These are phyloP conservation scores for Hymenoscyphus albidus DNA, from an alignment of 2,329 filamentous ascomycete species.

Conservation along the genomic window DNA sequence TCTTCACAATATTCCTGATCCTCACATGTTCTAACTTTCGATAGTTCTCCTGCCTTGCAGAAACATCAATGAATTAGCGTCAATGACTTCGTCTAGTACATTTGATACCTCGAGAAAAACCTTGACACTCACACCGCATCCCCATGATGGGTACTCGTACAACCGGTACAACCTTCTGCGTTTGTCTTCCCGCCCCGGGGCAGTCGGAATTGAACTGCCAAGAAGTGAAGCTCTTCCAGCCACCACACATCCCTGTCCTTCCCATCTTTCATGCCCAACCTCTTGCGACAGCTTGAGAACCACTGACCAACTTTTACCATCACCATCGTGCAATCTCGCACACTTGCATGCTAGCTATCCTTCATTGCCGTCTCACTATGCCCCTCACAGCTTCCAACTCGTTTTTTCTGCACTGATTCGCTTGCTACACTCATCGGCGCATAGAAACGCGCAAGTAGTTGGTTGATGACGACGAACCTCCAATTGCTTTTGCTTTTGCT, in stretches of 20 bases:
- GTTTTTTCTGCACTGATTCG: constrained; percentile 10
- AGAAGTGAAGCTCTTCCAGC: neutral
- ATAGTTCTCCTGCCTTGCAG: no score
- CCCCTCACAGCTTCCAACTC: constrained; percentile 15
- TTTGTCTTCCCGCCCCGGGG: neutral
- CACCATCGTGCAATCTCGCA: neutral
- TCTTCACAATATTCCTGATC: no score
- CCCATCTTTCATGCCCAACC: neutral
- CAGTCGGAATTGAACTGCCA: neutral
- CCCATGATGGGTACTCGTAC: no score
- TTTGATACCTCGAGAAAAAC: no score
- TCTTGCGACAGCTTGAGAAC: neutral
- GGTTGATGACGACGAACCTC: constrained; percentile 22
- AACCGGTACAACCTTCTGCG: neutral
- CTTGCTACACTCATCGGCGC: constrained; percentile 15
- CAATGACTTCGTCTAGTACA: no score
- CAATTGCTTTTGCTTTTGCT: no score
- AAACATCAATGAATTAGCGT: no score
- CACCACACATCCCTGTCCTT: neutral
- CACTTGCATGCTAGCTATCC: neutral
- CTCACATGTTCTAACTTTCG: no score
- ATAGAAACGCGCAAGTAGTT: constrained; percentile 11
- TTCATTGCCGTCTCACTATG: constrained; percentile 18
- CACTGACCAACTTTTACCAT: neutral
- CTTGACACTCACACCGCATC: no score